Percentiles rank a stretch among this genome's conserved stretches.
Evolutionary conservation across 139 green algal genomes (phyloP).

Genomic region (Nannochloris sp.): DNA sequence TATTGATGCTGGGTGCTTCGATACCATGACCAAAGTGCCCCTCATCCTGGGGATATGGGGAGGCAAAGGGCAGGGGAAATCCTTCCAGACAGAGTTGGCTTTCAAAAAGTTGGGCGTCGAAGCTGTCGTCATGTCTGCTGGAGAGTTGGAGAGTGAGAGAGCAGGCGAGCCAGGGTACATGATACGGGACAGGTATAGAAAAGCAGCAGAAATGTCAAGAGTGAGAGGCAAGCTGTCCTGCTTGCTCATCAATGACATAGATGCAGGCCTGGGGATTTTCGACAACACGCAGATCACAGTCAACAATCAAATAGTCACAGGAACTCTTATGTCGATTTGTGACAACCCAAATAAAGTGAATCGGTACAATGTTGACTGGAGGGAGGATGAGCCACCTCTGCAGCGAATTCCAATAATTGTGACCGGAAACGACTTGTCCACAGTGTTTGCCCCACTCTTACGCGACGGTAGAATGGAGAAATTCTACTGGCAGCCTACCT

Average conservation of each 20-base stretch:
- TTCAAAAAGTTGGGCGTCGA: constrained; percentile 82
- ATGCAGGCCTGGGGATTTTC: constrained; percentile 73
- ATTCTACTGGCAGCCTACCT: constrained; percentile 63
- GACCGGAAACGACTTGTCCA: constrained; percentile 80
- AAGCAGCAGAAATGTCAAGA: constrained; percentile 48
- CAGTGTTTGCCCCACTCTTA: constrained; percentile 87
- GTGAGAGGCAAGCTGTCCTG: constrained; percentile 65
- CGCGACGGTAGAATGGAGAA: constrained; percentile 74
- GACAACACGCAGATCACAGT: constrained; percentile 58
- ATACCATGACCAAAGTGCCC: constrained; percentile 20
- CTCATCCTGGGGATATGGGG: constrained; percentile 51
- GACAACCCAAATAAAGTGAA: constrained; percentile 67
- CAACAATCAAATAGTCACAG: constrained; percentile 88
- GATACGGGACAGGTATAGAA: constrained; percentile 76
- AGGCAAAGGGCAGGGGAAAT: constrained; percentile 37
- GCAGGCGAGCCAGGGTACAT: constrained; percentile 45
- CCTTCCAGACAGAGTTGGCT: constrained; percentile 71
- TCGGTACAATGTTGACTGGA: constrained; percentile 48
- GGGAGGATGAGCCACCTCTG: constrained; percentile 34
- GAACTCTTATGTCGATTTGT: constrained; percentile 86
- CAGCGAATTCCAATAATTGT: constrained; percentile 67
- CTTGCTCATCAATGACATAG: constrained; percentile 89
- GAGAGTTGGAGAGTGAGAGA: constrained; percentile 43
- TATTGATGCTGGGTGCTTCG: constrained; percentile 42
- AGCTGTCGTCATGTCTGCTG: constrained; percentile 76